Percentiles rank a stretch among this genome's conserved stretches.
Conservation (phyloP, 2,329 filamentous ascomycete genomes). For the Plenodomus tracheiphilus region DNA sequence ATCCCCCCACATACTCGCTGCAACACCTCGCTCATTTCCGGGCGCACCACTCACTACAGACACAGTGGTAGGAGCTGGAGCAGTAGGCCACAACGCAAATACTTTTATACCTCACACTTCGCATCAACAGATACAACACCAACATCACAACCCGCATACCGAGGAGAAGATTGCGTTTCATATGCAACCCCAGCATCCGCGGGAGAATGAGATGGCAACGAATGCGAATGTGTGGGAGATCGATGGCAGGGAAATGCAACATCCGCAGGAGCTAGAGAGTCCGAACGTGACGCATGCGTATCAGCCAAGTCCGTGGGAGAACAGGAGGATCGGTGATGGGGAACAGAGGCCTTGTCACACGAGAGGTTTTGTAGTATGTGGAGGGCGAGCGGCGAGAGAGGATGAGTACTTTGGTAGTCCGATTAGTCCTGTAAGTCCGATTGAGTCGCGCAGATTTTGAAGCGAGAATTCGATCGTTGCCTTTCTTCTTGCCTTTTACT, state of each 20-base stretch:
- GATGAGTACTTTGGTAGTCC: not conserved
- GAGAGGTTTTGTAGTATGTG: not conserved
- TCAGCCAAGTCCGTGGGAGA: not conserved
- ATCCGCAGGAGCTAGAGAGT: conserved; percentile 9
- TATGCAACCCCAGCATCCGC: not conserved
- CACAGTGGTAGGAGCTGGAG: not conserved
- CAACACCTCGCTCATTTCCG: not conserved
- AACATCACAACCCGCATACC: not conserved
- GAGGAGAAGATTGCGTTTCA: not conserved
- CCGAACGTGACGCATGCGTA: not conserved
- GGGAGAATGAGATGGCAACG: conserved; percentile 10
- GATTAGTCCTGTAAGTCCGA: not conserved
- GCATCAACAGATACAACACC: conserved; percentile 5
- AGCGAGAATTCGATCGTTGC: too few relatives aligned
- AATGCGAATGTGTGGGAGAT: conserved; percentile 17
- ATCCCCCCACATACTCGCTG: not conserved
- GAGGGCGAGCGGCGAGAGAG: not conserved
- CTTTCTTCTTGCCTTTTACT: too few relatives aligned
- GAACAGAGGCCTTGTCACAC: not conserved
- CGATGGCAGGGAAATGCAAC: conserved; percentile 6
- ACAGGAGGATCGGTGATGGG: not conserved
- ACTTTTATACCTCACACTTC: not conserved
- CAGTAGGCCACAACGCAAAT: not conserved
- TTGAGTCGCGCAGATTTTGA: not conserved
- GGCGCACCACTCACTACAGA: not conserved